Evolutionary conservation across 2,329 filamentous ascomycete species (phyloP), one percentile per base, ranked within the genome.

Genomic region (Fusarium cicatricum): DNA sequence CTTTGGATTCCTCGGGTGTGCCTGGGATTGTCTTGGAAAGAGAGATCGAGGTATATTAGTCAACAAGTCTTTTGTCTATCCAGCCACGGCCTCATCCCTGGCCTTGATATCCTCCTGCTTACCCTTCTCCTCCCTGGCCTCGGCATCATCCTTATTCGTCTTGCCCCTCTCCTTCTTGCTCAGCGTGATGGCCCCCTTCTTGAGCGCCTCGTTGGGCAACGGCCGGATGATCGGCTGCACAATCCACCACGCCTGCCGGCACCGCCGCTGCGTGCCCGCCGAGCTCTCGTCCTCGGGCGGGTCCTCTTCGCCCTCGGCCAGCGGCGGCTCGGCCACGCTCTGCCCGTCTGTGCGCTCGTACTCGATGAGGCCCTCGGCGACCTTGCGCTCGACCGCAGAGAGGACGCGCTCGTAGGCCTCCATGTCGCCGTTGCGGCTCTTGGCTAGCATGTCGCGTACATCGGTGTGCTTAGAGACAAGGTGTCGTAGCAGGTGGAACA

Each of bases 401-500:
- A 97, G 80, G 1, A 97, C 87, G 11, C 85, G 81, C 73, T 98
- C 94, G 69, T 90, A 93, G 0, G 85, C 86, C 1, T 82, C 78
- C 49, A 98, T 85, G 65, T 96, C 90, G 31, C 90, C 90, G 11
- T 85, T 80, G 16, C 83, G 78, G 14, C 82, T 85, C 57, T 81
- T 81, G 1, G 91, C 93, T 2, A 99, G 82, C n/a, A 88, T 85
- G 71, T 98, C 92, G 28, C 95, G 86, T 28, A 98, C 87, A 64
- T 95, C 84, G 19, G 91, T 93, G 74, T 97, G 90, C 58, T 82
- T 84, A 2, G 87, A 81, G 29, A 99, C 87, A 19, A 98, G 84
- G 28, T 94, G 88, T 14, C 94, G 85, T 17, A 98, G 83, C 21
- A 99, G 84, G 72, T 96, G 90, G 80, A 99, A 99, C 37, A 97